A percentile compares a stretch with the other conserved stretches of the same genome.
phyloP scores from a whole-genome alignment of 495 filamentous ascomycete species.

The Tuber aestivum region DNA sequence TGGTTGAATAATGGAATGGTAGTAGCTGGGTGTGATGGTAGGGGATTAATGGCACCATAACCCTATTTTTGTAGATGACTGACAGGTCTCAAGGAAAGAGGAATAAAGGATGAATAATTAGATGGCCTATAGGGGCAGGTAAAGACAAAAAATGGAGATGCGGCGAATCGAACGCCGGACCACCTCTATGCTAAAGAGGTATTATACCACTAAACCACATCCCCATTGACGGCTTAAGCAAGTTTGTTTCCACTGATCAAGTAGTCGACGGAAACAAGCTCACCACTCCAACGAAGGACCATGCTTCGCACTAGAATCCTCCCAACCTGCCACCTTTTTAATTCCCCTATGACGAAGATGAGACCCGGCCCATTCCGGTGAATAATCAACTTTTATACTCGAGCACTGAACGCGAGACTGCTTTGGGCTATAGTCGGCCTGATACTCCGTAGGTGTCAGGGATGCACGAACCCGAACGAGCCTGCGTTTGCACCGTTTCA shows the following conservation, averaged over 20 bases:
- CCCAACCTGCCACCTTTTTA: background rate
- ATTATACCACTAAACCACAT: slow-evolving; percentile 46
- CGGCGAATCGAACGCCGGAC: slow-evolving; percentile 47
- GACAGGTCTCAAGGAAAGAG: background rate
- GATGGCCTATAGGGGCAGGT: background rate
- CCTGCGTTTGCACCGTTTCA: background rate
- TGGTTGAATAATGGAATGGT: background rate
- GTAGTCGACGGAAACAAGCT: background rate
- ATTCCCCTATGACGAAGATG: background rate
- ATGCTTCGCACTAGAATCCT: background rate
- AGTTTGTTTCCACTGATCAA: background rate
- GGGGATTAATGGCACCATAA: background rate
- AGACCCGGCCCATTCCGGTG: background rate
- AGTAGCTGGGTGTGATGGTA: background rate
- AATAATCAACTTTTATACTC: background rate
- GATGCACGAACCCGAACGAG: background rate
- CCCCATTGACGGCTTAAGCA: slow-evolving; percentile 8
- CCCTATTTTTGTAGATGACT: background rate
- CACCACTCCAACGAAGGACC: background rate
- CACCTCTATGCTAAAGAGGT: slow-evolving; percentile 46
- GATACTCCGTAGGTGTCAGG: background rate
- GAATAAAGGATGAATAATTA: background rate
- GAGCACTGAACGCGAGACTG: background rate
- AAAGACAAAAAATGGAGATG: slow-evolving; percentile 35
- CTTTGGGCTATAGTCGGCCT: background rate